phyloP scores from a whole-genome alignment of 2,329 filamentous ascomycete species.

The Coniella vitis region DNA sequence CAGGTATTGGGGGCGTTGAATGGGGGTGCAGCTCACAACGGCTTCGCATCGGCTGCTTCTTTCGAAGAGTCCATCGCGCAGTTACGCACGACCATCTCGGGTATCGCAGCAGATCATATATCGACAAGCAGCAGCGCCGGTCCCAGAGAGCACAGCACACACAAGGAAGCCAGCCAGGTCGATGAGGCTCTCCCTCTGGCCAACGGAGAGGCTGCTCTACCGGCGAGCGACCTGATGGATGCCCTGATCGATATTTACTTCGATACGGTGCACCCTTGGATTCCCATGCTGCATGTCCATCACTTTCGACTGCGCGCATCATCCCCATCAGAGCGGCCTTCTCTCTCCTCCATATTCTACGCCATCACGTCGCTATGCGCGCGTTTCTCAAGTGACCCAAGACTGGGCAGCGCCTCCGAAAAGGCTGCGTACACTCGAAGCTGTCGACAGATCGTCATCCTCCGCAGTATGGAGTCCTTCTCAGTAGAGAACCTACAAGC shows the following conservation, averaged over 20 bases:
- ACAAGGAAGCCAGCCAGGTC: background rate
- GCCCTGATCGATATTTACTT: constrained; percentile 30
- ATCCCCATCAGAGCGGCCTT: constrained; percentile 17
- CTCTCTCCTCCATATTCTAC: constrained; percentile 27
- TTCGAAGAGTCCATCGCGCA: background rate
- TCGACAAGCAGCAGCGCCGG: too few species aligned
- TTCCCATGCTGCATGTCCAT: constrained; percentile 28
- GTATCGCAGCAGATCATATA: too few species aligned
- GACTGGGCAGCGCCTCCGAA: constrained; percentile 19
- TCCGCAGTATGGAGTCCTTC: constrained; percentile 29
- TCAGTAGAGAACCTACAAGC: constrained; percentile 29
- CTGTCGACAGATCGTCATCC: constrained; percentile 25
- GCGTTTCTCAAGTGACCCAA: constrained; percentile 22
- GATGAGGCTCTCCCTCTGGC: background rate
- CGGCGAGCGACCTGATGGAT: constrained; percentile 28
- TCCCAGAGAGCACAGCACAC: too few species aligned
- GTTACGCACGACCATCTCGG: too few species aligned
- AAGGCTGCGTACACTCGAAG: constrained; percentile 20
- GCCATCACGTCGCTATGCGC: constrained; percentile 27
- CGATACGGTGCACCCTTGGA: constrained; percentile 31
- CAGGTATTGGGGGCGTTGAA: constrained; percentile 22
- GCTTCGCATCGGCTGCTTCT: background rate
- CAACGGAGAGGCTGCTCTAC: background rate
- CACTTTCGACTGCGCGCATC: constrained; percentile 20
- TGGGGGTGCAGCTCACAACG: background rate